phyloP scores from a whole-genome alignment of 73 alveolate species.

The Blepharisma japonicum region DNA sequence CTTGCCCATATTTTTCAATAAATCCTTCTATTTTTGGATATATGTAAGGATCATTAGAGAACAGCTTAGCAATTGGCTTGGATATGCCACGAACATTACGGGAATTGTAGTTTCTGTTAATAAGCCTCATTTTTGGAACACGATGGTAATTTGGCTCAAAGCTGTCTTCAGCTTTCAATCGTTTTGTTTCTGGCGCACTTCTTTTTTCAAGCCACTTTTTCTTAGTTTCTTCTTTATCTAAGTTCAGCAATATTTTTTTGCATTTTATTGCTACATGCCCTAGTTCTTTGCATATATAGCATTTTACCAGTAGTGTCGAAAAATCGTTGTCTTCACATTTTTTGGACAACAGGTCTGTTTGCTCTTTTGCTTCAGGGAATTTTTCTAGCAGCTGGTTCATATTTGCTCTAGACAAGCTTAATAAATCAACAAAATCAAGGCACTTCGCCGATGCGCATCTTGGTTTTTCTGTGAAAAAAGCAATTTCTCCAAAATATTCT shows the following conservation, averaged over 20 bases:
- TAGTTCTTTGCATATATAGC: conserved; percentile 51
- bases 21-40: no score
- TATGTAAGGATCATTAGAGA: no score
- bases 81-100: no score
- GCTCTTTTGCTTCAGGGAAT: conserved; percentile 32
- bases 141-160: neutral
- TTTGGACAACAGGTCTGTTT: conserved; percentile 16
- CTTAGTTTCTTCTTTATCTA: conserved; percentile 18
- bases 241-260: neutral
- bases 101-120: no score
- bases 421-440: conserved; percentile 40
- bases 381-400: conserved; percentile 20
- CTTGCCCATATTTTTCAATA: no score
- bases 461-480: conserved; percentile 46
- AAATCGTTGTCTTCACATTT: conserved; percentile 35
- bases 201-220: conserved; percentile 26
- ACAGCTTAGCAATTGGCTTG: no score
- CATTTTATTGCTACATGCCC: conserved; percentile 61
- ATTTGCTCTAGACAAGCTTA: conserved; percentile 4
- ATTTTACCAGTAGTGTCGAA: conserved; percentile 31
- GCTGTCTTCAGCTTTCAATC: neutral
- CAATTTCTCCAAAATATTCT: conserved; percentile 53
- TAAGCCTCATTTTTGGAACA: neutral
- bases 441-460: conserved; percentile 59
- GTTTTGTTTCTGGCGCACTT: neutral